A percentile compares a stretch with the other conserved stretches of the same genome.
Evolutionary conservation across 2,329 filamentous ascomycete species (phyloP).

Genomic region (Didymella sp.): DNA sequence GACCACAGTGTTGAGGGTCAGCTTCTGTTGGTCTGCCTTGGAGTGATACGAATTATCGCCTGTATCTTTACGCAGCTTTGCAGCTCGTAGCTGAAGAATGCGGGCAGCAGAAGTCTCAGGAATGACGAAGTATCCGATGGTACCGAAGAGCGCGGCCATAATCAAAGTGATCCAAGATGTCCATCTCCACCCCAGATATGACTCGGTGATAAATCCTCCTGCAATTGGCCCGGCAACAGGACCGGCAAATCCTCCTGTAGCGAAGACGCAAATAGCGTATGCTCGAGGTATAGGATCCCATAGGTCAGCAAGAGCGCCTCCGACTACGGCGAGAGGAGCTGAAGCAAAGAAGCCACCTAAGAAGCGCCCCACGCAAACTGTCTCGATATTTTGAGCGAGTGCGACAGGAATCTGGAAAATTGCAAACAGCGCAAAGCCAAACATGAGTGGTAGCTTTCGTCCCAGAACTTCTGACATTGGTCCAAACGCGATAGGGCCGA

Average conservation of each 20-base stretch:
- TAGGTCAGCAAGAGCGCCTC: conserved; percentile 46
- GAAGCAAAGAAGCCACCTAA: conserved; percentile 61
- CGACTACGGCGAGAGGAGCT: conserved; percentile 45
- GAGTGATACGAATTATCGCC: conserved; percentile 50
- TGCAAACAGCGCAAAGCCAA: conserved; percentile 46
- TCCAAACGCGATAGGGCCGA: conserved; percentile 53
- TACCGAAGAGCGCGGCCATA: conserved; percentile 40
- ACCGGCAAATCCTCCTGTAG: conserved; percentile 45
- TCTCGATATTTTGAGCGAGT: conserved; percentile 57
- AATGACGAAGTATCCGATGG: conserved; percentile 32
- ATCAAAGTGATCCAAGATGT: conserved; percentile 49
- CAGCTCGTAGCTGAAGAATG: conserved; percentile 42
- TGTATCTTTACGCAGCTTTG: conserved; percentile 40
- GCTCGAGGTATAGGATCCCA: conserved; percentile 48
- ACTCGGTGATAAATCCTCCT: conserved; percentile 46
- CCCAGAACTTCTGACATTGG: conserved; percentile 62
- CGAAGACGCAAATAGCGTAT: conserved; percentile 48
- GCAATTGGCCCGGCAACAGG: conserved; percentile 58
- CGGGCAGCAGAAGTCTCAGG: conserved; percentile 43
- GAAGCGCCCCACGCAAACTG: conserved; percentile 60
- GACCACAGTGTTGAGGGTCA: conserved; percentile 65
- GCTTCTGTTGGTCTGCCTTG: conserved; percentile 63
- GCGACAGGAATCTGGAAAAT: conserved; percentile 52
- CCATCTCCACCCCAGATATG: conserved; percentile 47
- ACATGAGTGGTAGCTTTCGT: conserved; percentile 46